A percentile compares a stretch with the other conserved stretches of the same genome.
Conservation (phyloP, 2,329 filamentous ascomycete species). For the Claviceps capensis region DNA sequence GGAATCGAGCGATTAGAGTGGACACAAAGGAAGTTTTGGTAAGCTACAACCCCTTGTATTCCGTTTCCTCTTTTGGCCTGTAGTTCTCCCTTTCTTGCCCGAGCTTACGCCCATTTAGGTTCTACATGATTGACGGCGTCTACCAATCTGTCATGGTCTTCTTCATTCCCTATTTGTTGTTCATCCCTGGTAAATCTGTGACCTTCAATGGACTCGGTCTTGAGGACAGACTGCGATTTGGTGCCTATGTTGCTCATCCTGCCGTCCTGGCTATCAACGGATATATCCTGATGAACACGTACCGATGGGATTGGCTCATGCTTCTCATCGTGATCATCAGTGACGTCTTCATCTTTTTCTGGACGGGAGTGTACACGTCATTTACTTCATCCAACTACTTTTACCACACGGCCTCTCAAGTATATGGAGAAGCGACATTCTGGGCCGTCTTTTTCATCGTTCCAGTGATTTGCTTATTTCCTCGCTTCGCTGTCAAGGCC, state of each 20-base stretch:
- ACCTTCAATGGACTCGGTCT: slow-evolving; percentile 62
- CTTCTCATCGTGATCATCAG: slow-evolving; percentile 69
- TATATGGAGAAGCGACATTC: slow-evolving; percentile 71
- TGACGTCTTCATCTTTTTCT: slow-evolving; percentile 81
- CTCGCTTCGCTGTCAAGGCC: slow-evolving; percentile 74
- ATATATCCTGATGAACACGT: slow-evolving; percentile 92
- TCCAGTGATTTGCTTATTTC: slow-evolving; percentile 69
- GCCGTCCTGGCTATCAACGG: slow-evolving; percentile 80
- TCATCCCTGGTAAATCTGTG: slow-evolving; percentile 53
- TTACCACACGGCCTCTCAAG: slow-evolving; percentile 63
- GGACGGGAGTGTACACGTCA: slow-evolving; percentile 75
- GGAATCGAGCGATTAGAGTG: slow-evolving; percentile 95
- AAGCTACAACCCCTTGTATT: slow-evolving; percentile 18
- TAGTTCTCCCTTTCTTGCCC: no score
- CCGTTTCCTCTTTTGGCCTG: no score
- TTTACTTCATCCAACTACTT: slow-evolving; percentile 39
- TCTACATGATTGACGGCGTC: slow-evolving; percentile 87
- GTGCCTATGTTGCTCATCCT: slow-evolving; percentile 73
- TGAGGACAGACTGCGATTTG: slow-evolving; percentile 69
- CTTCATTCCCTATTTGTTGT: slow-evolving; percentile 80
- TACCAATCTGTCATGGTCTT: slow-evolving; percentile 93
- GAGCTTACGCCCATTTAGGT: slow-evolving; percentile 33
- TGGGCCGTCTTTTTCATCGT: slow-evolving; percentile 76
- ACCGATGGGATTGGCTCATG: slow-evolving; percentile 97
- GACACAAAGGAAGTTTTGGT: slow-evolving; percentile 96